Evolutionary conservation across 2,329 filamentous ascomycete species (phyloP).

Genomic region (Setomelanomma holmii): DNA sequence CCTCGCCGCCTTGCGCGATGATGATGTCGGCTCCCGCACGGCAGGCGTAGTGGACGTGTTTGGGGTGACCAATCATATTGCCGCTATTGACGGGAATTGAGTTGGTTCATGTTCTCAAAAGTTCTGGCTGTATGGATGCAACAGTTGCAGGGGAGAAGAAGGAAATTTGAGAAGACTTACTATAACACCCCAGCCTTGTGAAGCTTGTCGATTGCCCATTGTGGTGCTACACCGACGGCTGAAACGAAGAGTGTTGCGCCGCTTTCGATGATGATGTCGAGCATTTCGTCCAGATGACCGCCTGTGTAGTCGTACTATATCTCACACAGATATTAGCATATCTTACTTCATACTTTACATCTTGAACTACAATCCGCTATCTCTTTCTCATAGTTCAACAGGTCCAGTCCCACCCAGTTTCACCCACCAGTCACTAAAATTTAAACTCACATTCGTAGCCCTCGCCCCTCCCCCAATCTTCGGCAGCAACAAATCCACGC

Average conservation of each 20-base stretch:
- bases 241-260: slow-evolving; percentile 46
- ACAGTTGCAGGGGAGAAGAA: background rate
- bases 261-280: slow-evolving; percentile 44
- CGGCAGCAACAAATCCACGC: slow-evolving; percentile 45
- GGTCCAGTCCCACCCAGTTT: background rate
- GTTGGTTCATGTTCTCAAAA: too few relatives aligned
- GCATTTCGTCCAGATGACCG: slow-evolving; percentile 36
- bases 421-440: too few relatives aligned
- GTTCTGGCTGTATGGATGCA: too few relatives aligned
- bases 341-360: background rate
- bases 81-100: background rate
- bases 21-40: slow-evolving; percentile 36
- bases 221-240: slow-evolving; percentile 42
- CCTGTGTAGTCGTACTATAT: slow-evolving; percentile 43
- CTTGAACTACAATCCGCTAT: background rate
- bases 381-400: background rate
- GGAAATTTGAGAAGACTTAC: slow-evolving; percentile 4
- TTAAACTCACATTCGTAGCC: slow-evolving; percentile 43
- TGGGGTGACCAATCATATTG: slow-evolving; percentile 34
- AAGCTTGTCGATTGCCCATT: slow-evolving; percentile 39
- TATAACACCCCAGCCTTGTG: slow-evolving; percentile 38
- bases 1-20: slow-evolving; percentile 40
- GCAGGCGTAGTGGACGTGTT: slow-evolving; percentile 40
- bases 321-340: background rate
- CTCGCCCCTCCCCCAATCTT: slow-evolving; percentile 43